Percentiles rank a stretch among this genome's conserved stretches.
phyloP scores from a whole-genome alignment of 2,329 filamentous ascomycete genomes.

The Tolypocladium sp. region DNA sequence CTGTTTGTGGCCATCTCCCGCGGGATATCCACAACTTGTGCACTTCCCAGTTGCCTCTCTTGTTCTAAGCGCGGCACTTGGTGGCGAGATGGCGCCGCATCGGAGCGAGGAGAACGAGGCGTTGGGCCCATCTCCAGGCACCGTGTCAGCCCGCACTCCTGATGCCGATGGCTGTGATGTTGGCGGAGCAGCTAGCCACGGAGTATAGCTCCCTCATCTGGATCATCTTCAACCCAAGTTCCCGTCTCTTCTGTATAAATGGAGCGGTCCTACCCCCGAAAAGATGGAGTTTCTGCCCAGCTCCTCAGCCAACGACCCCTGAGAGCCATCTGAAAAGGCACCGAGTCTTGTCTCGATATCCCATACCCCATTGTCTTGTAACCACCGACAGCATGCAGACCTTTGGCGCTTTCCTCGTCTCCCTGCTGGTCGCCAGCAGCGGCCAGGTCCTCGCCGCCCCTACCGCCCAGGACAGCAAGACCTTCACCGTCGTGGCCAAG shows the following conservation, averaged over 20 bases:
- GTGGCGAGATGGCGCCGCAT: not conserved
- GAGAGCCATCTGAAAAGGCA: not conserved
- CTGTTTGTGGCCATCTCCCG: not conserved
- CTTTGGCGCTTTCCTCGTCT: not conserved
- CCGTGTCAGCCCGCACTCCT: not conserved
- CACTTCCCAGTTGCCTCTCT: not conserved
- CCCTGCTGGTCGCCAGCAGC: not conserved
- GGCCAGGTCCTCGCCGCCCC: not conserved
- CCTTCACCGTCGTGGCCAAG: not conserved
- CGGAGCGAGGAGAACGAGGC: not conserved
- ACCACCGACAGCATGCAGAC: not conserved
- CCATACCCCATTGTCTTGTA: not conserved
- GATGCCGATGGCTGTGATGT: not conserved
- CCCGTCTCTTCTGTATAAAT: not conserved
- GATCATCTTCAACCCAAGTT: not conserved
- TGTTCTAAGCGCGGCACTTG: not conserved
- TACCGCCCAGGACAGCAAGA: not conserved
- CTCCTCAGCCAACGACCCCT: not conserved
- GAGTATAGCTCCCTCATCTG: not conserved
- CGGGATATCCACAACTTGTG: not conserved
- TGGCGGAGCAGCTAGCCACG: not conserved
- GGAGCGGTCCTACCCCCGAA: not conserved
- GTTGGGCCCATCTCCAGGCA: not conserved
- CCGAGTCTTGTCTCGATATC: not conserved
- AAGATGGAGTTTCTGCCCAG: not conserved